A percentile compares a stretch with the other conserved stretches of the same genome.
Conservation (phyloP, 176 grass and related monocot genomes). For the Echinochloa phyllopogon region DNA sequence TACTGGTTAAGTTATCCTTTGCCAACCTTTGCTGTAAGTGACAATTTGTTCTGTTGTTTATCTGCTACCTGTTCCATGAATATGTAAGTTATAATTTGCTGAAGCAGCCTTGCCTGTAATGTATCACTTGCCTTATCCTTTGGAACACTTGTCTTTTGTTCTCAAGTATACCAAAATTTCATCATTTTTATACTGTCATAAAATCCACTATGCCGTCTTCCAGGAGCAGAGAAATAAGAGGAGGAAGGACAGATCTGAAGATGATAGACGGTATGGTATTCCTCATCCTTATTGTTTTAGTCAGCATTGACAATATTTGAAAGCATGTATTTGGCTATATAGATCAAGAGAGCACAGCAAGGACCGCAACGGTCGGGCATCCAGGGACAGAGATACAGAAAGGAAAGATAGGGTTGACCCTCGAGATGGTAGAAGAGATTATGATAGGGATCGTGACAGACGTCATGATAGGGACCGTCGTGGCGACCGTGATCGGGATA, state of each 20-base stretch:
- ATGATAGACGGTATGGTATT: slow-evolving; percentile 55
- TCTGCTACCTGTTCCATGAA: slow-evolving; percentile 41
- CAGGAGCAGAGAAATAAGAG: slow-evolving; percentile 85
- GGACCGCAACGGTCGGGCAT: slow-evolving; percentile 63
- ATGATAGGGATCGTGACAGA: slow-evolving; percentile 81
- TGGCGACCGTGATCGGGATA: slow-evolving; percentile 73
- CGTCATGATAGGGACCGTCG: slow-evolving; percentile 64
- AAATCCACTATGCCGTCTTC: slow-evolving; percentile 33
- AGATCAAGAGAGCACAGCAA: slow-evolving; percentile 85
- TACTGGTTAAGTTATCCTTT: slow-evolving; percentile 60
- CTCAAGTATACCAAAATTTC: neutral
- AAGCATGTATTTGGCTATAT: slow-evolving; percentile 2
- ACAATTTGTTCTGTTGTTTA: slow-evolving; percentile 38
- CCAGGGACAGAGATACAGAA: slow-evolving; percentile 67
- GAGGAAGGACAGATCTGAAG: slow-evolving; percentile 65
- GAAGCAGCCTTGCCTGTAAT: slow-evolving; percentile 40
- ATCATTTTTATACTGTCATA: slow-evolving; percentile 14
- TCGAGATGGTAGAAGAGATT: slow-evolving; percentile 64
- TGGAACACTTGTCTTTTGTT: neutral
- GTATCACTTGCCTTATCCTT: slow-evolving; percentile 32
- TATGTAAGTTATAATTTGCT: slow-evolving; percentile 48
- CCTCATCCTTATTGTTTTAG: slow-evolving; percentile 11
- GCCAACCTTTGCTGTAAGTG: slow-evolving; percentile 64
- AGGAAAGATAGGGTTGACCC: slow-evolving; percentile 62
- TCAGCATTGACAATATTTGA: neutral